Percentiles rank a stretch among this genome's conserved stretches.
These are phyloP conservation scores for Fistulinella prunicolor DNA, from an alignment of 768 basidiomycete genomes.

Conservation along the genomic window DNA sequence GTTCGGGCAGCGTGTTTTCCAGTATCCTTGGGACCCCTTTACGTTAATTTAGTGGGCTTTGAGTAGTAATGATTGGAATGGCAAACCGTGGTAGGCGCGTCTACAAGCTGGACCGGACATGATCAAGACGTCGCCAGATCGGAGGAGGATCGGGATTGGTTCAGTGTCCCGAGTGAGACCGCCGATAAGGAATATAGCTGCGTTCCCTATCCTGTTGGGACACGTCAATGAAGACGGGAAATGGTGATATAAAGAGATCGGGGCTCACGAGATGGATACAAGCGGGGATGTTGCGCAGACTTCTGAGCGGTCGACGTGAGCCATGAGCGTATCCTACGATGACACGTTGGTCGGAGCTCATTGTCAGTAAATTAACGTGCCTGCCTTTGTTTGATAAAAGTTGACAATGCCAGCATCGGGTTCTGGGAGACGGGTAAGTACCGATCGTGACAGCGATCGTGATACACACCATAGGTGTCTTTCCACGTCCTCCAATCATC, in stretches of 20 bases:
- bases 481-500: conserved; percentile 73
- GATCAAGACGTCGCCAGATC: conserved; percentile 88
- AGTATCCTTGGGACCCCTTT: conserved; percentile 86
- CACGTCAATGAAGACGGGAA: background rate
- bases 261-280: conserved; percentile 85
- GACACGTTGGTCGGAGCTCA: background rate
- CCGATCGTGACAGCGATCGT: conserved; percentile 4
- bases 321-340: conserved; percentile 84
- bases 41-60: background rate
- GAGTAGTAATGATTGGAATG: background rate
- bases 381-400: conserved; percentile 80
- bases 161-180: conserved; percentile 71
- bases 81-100: conserved; percentile 88
- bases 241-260: background rate
- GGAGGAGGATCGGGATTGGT: conserved; percentile 79
- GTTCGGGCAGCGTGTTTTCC: conserved; percentile 70
- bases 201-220: conserved; percentile 71
- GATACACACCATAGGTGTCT: conserved; percentile 67
- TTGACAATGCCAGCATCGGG: conserved; percentile 98
- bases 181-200: conserved; percentile 88
- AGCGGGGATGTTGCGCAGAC: conserved; percentile 89
- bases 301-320: conserved; percentile 96
- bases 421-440: conserved; percentile 42
- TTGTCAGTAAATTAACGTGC: background rate
- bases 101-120: conserved; percentile 89